A percentile compares a stretch with the other conserved stretches of the same genome.
Conservation (phyloP, 371 early-diverging fungal genomes). For the Coemansia linderi region DNA sequence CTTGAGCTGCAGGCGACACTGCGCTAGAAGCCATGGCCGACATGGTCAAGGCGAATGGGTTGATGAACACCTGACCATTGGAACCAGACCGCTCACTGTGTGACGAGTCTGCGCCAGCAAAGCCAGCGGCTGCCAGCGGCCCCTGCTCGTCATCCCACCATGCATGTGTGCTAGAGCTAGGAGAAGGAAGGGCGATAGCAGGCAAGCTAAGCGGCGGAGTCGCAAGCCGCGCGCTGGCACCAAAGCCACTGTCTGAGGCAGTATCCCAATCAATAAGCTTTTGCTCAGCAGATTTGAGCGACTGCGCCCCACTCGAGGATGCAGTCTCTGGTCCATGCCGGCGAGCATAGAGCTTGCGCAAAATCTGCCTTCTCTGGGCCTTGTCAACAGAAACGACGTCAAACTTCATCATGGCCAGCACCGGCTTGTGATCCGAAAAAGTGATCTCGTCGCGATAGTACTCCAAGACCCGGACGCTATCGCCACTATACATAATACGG, state of each 20-base stretch:
- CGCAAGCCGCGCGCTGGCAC: not conserved
- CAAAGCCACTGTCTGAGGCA: not conserved
- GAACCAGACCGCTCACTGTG: not conserved
- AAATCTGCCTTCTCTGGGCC: slow-evolving; percentile 33
- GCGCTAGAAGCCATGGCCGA: slow-evolving; percentile 16
- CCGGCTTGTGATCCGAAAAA: slow-evolving; percentile 53
- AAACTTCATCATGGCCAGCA: slow-evolving; percentile 41
- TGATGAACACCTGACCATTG: slow-evolving; percentile 8
- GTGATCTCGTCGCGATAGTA: slow-evolving; percentile 50
- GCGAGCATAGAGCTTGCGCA: slow-evolving; percentile 24
- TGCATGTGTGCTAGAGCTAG: slow-evolving; percentile 35
- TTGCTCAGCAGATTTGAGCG: slow-evolving; percentile 7
- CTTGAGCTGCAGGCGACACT: not conserved
- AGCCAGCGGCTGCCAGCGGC: not conserved
- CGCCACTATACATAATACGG: slow-evolving; percentile 68
- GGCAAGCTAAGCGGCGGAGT: not conserved
- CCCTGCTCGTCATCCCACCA: slow-evolving; percentile 41
- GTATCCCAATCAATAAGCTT: slow-evolving; percentile 29
- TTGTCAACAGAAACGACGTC: slow-evolving; percentile 45
- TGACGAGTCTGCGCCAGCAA: not conserved
- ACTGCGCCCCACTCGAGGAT: not conserved
- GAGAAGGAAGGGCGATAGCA: slow-evolving; percentile 18
- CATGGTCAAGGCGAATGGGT: slow-evolving; percentile 30
- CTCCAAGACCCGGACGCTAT: slow-evolving; percentile 19
- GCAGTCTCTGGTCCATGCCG: slow-evolving; percentile 9